A percentile compares a stretch with the other conserved stretches of the same genome.
phyloP scores from a whole-genome alignment of 2,329 filamentous ascomycete species.

The Trichoderma sp. region DNA sequence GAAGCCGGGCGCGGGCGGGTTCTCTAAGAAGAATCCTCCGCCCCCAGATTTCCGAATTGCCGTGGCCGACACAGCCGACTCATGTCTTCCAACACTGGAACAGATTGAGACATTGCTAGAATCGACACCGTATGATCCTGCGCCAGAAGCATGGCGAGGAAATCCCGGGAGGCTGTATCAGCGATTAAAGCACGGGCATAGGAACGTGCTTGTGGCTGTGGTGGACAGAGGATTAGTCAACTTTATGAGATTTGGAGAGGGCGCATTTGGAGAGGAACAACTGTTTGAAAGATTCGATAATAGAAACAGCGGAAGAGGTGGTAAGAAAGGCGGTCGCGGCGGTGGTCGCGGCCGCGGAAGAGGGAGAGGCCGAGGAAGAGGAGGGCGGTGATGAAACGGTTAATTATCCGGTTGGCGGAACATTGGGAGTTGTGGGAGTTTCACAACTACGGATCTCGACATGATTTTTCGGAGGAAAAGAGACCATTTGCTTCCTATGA shows the following conservation, averaged over 20 bases:
- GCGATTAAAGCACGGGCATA: conserved; percentile 77
- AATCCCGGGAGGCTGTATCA: conserved; percentile 61
- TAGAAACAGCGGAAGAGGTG: conserved; percentile 39
- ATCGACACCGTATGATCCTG: conserved; percentile 68
- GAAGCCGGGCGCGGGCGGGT: conserved; percentile 61
- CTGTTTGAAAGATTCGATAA: conserved; percentile 61
- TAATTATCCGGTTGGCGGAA: background rate
- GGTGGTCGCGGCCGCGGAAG: conserved; percentile 38
- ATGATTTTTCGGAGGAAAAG: background rate
- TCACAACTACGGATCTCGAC: background rate
- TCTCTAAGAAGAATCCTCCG: conserved; percentile 77
- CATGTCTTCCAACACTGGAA: conserved; percentile 67
- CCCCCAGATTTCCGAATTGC: conserved; percentile 81
- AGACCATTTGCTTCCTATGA: background rate
- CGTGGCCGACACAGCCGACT: conserved; percentile 73
- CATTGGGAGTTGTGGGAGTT: background rate
- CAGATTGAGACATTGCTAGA: conserved; percentile 71
- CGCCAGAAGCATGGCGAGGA: conserved; percentile 36
- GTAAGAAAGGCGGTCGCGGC: conserved; percentile 44
- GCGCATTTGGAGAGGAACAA: conserved; percentile 72
- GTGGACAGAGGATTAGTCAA: conserved; percentile 90
- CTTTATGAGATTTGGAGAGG: conserved; percentile 78
- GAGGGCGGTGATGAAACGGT: conserved; percentile 24
- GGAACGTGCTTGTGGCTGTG: conserved; percentile 81
- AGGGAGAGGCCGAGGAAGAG: conserved; percentile 29